Percentiles rank a stretch among this genome's conserved stretches.
These are phyloP conservation scores for Phalaenopsis hybrid DNA, from an alignment of 116 monocot species.

Conservation along the genomic window DNA sequence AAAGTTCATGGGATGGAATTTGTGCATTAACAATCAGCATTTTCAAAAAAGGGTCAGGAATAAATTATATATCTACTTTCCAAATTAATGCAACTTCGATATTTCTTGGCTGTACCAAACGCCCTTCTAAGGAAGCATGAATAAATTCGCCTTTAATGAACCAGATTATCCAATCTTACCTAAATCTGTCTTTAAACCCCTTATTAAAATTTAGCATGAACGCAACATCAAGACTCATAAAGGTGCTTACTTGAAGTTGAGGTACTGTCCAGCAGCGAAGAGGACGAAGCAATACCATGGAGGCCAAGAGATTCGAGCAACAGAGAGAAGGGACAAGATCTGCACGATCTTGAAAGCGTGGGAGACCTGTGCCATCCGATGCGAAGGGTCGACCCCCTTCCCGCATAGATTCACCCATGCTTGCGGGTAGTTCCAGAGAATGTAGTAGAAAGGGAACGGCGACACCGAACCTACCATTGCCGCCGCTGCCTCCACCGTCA, in stretches of 20 bases:
- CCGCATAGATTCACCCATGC: conserved; percentile 80
- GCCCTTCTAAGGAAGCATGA: background rate
- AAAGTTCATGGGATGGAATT: no score
- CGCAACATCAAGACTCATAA: background rate
- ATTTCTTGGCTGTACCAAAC: background rate
- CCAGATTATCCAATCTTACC: background rate
- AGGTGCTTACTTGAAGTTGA: conserved; percentile 68
- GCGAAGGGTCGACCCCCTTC: conserved; percentile 67
- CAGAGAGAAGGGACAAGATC: conserved; percentile 59
- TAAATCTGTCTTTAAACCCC: background rate
- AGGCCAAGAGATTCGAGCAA: conserved; percentile 42
- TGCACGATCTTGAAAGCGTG: conserved; percentile 68
- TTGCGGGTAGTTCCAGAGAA: conserved; percentile 70
- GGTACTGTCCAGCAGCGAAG: conserved; percentile 70
- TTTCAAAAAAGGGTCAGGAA: no score
- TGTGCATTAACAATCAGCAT: no score
- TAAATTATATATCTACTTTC: background rate
- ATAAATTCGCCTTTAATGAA: background rate
- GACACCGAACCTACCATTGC: conserved; percentile 26
- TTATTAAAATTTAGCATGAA: background rate
- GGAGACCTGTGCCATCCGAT: conserved; percentile 73
- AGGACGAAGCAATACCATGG: conserved; percentile 58
- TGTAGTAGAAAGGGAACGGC: conserved; percentile 87
- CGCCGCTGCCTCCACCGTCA: conserved; percentile 2
- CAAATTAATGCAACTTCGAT: background rate